Conservation (phyloP, 805 yeast genomes). For the Metschnikowia hibisci region DNA sequence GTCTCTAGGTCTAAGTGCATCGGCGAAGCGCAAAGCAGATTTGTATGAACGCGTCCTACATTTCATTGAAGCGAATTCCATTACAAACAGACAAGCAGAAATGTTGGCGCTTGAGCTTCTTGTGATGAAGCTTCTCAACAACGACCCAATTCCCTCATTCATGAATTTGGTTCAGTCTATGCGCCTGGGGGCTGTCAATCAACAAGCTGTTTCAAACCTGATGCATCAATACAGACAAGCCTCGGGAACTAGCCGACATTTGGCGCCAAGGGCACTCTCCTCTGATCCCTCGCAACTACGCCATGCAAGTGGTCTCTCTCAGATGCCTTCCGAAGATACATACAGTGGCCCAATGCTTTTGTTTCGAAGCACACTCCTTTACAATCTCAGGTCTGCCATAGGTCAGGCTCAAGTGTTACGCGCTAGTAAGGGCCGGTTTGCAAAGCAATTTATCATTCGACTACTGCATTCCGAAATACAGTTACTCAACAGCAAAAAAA, state of each 20-base stretch:
- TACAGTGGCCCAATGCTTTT: conserved; percentile 38
- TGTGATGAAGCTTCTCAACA: conserved; percentile 34
- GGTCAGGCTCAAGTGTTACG: conserved; percentile 45
- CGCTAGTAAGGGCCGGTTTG: conserved; percentile 44
- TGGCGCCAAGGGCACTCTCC: background rate
- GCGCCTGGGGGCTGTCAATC: conserved; percentile 23
- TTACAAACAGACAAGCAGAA: conserved; percentile 38
- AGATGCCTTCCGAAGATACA: background rate
- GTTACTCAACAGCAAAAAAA: conserved; percentile 23
- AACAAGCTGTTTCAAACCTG: conserved; percentile 8
- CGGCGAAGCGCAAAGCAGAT: conserved; percentile 58
- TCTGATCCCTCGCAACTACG: background rate
- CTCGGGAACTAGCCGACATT: background rate
- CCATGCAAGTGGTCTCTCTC: background rate
- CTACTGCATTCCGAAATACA: conserved; percentile 41
- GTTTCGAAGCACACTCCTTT: conserved; percentile 57
- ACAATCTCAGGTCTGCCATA: conserved; percentile 43
- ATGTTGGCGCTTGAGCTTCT: conserved; percentile 44
- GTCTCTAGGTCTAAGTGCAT: conserved; percentile 42
- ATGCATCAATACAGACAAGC: conserved; percentile 5
- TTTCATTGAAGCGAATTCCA: conserved; percentile 41
- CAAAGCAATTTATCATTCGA: conserved; percentile 31
- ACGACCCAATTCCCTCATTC: conserved; percentile 38
- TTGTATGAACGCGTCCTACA: conserved; percentile 51
- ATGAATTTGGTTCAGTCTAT: conserved; percentile 25